A percentile compares a stretch with the other conserved stretches of the same genome.
phyloP scores from a whole-genome alignment of 169 alveolate species.

The Cryptosporidium baileyi region DNA sequence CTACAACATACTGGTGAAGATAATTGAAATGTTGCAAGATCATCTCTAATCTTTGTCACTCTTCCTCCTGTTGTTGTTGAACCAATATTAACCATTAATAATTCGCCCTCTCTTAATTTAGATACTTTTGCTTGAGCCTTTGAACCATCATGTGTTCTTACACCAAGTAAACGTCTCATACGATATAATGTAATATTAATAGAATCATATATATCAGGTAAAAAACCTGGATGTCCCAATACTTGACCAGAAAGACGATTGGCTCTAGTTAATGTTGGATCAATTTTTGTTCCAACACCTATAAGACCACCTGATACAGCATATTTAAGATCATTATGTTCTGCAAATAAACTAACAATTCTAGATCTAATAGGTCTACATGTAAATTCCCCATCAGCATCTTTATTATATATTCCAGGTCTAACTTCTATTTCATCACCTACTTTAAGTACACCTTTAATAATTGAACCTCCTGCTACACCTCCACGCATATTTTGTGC shows the following conservation, averaged over 20 bases:
- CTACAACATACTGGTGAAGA: conserved; percentile 79
- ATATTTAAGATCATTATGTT: conserved; percentile 94
- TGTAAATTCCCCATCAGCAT: conserved; percentile 84
- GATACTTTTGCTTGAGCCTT: conserved; percentile 89
- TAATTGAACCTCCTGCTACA: conserved; percentile 98
- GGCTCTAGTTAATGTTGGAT: conserved; percentile 96
- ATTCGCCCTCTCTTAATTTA: conserved; percentile 94
- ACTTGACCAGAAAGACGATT: conserved; percentile 97
- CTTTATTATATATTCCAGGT: conserved; percentile 95
- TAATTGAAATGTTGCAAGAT: conserved; percentile 75
- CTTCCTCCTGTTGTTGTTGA: conserved; percentile 96
- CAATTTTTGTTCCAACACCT: conserved; percentile 96
- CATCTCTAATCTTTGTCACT: conserved; percentile 80
- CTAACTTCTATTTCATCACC: conserved; percentile 97
- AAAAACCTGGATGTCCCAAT: conserved; percentile 93
- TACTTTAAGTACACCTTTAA: conserved; percentile 94
- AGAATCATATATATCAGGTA: conserved; percentile 94
- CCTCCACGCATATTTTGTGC: conserved; percentile 97
- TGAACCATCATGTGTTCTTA: conserved; percentile 85
- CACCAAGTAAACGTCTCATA: conserved; percentile 89
- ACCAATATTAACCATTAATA: conserved; percentile 96
- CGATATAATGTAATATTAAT: conserved; percentile 84
- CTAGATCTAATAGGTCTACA: conserved; percentile 88
- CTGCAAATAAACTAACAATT: conserved; percentile 95
- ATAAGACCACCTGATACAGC: conserved; percentile 98